Evolutionary conservation across 2,329 filamentous ascomycete species (phyloP), one percentile per base, ranked within the genome.

Genomic region (Albifimbria verrucaria): DNA sequence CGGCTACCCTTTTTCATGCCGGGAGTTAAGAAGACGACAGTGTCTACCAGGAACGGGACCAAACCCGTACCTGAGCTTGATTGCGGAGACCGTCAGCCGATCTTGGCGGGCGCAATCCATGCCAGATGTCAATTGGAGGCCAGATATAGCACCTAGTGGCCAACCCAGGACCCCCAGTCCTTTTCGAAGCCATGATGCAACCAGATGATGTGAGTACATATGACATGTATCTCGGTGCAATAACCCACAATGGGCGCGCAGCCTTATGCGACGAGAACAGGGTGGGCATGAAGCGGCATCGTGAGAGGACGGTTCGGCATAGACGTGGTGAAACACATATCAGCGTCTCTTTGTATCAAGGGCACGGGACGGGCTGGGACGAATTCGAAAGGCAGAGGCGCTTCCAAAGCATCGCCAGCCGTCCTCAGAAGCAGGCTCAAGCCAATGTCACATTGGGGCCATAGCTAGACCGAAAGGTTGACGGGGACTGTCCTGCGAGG

Each of bases 11-110:
- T 28, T 46, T 32, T 36, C 20, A 48, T 48, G 46, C 46, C 46
- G 46, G 46, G 46, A 48, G 46, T 48, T 20, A 48, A 48, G 43
- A 2, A 36, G 23, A 32, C 26, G 46, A 48, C 25, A 48, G n/a
- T n/a, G 25, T 48, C 20, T 17, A 20, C 25, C 46, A 32, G 25
- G 46, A 20, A 48, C 46, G 46, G 26, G 46, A 48, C 46, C 17
- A 28, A 32, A 28, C 23, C 25, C 23, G 46, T 48, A 28, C 46
- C 46, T 48, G 46, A 22, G 17, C 46, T 24, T 47, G 21, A 24
- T 32, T 25, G 26, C 46, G 26, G 46, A 36, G 25, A 48, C 23
- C 25, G 46, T 39, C 32, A 39, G 32, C 32, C 32, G 32, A 39
- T 39, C 32, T 39, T 39, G 32, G 32, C 32, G 32, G 32, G 32